These are phyloP conservation scores for Exophiala phaeomuriformis DNA, from an alignment of 2,329 filamentous ascomycete species.

Conservation along the genomic window DNA sequence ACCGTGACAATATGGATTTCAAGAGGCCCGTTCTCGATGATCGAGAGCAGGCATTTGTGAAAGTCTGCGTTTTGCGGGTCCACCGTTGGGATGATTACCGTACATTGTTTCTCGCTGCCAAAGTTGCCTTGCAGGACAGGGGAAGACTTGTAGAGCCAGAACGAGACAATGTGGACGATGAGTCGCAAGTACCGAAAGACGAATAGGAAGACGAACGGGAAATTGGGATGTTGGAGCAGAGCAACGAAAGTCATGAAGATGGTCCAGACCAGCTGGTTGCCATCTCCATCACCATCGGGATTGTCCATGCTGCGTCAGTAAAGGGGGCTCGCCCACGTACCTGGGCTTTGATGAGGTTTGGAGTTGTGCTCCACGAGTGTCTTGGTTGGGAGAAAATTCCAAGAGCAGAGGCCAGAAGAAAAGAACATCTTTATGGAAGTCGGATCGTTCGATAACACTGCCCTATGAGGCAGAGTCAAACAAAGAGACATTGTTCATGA, in stretches of 20 bases:
- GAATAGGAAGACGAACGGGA: conserved; percentile 35
- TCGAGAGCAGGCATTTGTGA: conserved; percentile 35
- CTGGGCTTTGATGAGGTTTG: too few relatives aligned
- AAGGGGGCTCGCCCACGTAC: too few relatives aligned
- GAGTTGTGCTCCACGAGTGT: too few relatives aligned
- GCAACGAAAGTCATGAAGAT: background rate
- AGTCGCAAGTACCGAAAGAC: conserved; percentile 44
- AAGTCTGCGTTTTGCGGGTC: conserved; percentile 41
- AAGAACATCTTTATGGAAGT: background rate
- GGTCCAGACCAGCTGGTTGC: background rate
- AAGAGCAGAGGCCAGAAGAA: too few relatives aligned
- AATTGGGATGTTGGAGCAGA: background rate
- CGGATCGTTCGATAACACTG: background rate
- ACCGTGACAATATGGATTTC: conserved; percentile 43
- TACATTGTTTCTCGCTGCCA: conserved; percentile 38
- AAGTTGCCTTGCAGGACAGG: conserved; percentile 28
- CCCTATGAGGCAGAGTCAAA: background rate
- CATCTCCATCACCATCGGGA: background rate
- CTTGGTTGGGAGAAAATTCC: too few relatives aligned
- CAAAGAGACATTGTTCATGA: background rate
- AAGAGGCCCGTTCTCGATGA: conserved; percentile 36
- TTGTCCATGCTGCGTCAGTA: too few relatives aligned
- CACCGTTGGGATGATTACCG: conserved; percentile 48
- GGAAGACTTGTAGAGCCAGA: conserved; percentile 37
- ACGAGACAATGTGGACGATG: conserved; percentile 39